Conservation (phyloP, 2,329 filamentous ascomycete genomes). For the Sclerotinia spermophila region DNA sequence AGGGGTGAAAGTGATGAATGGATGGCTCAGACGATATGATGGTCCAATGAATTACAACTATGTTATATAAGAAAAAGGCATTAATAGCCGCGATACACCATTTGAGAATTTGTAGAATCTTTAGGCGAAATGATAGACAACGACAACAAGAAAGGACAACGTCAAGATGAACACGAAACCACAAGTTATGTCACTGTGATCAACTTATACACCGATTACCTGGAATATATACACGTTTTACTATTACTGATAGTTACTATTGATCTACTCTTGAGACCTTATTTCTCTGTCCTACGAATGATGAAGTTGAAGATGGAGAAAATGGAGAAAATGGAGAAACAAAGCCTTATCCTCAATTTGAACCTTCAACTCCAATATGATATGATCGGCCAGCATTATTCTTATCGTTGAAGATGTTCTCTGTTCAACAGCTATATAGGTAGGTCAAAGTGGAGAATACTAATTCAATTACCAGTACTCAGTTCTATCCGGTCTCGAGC, state of each 20-base stretch:
- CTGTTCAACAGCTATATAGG: background rate
- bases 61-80: background rate
- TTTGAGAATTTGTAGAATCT: background rate
- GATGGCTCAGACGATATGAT: background rate
- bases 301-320: background rate
- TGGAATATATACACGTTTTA: background rate
- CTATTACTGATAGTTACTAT: background rate
- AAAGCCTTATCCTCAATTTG: background rate
- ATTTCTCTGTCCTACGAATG: background rate
- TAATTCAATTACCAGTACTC: background rate
- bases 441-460: background rate
- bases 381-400: background rate
- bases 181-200: background rate
- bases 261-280: background rate
- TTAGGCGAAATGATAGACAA: background rate
- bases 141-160: background rate
- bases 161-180: background rate
- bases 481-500: background rate
- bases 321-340: no score
- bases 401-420: background rate
- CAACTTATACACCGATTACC: background rate
- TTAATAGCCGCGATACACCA: background rate
- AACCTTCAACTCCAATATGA: background rate
- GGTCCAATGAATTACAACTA: background rate
- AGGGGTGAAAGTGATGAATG: background rate